Percentiles rank a stretch among this genome's conserved stretches.
Conservation (phyloP, 2,329 filamentous ascomycete genomes). For the Cordyceps militaris region DNA sequence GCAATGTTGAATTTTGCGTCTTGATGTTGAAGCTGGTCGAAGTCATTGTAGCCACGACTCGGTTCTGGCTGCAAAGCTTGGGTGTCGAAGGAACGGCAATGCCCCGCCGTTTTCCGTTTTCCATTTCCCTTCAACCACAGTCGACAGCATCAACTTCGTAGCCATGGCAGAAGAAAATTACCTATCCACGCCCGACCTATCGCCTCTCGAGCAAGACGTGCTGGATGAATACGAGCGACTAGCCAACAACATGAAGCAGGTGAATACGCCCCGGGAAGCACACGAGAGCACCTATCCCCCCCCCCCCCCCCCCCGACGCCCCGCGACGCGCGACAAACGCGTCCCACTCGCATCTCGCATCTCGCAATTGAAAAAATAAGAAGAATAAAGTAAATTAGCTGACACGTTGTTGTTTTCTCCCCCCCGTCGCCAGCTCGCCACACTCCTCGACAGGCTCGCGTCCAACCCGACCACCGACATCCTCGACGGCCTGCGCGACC, state of each 20-base stretch:
- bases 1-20: not conserved
- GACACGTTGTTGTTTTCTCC: not conserved
- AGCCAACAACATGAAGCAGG: slow-evolving; percentile 85
- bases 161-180: slow-evolving; percentile 19
- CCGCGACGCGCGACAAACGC: not conserved
- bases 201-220: slow-evolving; percentile 85
- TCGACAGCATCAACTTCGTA: not conserved
- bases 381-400: not conserved
- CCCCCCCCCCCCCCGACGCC: not conserved
- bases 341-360: too few relatives aligned
- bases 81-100: not conserved
- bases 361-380: too few relatives aligned
- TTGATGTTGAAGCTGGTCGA: not conserved
- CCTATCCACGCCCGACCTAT: slow-evolving; percentile 50
- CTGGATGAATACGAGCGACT: slow-evolving; percentile 88
- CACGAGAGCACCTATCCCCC: too few relatives aligned
- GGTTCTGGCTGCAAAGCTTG: not conserved
- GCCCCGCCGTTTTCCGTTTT: not conserved
- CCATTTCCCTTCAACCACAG: not conserved
- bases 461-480: slow-evolving; percentile 72
- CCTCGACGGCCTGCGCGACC: slow-evolving; percentile 73
- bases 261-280: too few relatives aligned
- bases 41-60: not conserved
- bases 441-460: slow-evolving; percentile 55
- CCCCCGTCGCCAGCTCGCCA: slow-evolving; percentile 43